phyloP scores from a whole-genome alignment of 208 protist genomes.

The Balamuthia mandrillaris region DNA sequence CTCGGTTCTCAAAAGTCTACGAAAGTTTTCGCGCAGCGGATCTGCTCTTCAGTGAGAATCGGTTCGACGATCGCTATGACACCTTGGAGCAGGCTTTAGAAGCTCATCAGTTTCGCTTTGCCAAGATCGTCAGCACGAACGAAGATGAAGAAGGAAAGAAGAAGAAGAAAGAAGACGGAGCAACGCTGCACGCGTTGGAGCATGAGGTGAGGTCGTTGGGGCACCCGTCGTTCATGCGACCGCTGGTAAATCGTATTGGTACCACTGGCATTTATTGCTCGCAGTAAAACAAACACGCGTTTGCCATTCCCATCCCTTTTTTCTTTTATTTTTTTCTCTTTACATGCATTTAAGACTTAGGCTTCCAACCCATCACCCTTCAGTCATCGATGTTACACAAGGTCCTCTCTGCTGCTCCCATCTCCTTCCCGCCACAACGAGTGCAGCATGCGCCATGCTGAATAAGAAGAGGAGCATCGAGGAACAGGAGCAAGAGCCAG shows the following conservation, averaged over 20 bases:
- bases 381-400: too few relatives aligned
- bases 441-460: too few relatives aligned
- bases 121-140: not conserved
- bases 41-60: not conserved
- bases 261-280: not conserved
- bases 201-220: not conserved
- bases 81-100: not conserved
- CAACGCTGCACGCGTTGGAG: not conserved
- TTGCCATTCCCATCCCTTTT: too few relatives aligned
- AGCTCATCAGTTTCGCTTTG: not conserved
- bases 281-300: too few relatives aligned
- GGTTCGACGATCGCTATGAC: not conserved
- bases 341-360: too few relatives aligned
- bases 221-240: not conserved
- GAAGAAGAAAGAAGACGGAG: not conserved
- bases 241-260: not conserved
- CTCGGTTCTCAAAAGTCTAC: not conserved
- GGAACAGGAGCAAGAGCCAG: too few relatives aligned
- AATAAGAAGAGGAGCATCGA: too few relatives aligned
- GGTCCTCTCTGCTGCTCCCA: too few relatives aligned
- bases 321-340: too few relatives aligned
- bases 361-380: too few relatives aligned
- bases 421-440: too few relatives aligned
- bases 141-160: too few relatives aligned
- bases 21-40: not conserved